Base-by-base conservation (phyloP, 179 eudicot genomes). In the Camellia oleifera region DNA sequence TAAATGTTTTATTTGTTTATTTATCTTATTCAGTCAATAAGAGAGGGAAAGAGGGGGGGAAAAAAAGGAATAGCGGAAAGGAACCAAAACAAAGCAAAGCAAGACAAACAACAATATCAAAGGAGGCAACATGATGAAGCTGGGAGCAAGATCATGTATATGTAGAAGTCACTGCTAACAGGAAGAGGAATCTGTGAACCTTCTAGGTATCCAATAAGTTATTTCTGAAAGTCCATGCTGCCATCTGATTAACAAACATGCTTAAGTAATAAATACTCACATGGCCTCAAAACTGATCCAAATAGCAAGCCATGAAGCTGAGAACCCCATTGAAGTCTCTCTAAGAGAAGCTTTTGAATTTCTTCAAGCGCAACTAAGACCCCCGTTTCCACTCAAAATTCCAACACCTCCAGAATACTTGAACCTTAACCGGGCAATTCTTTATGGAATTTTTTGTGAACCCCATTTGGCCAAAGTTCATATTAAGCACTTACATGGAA, bases 401-500 rank as follows among this genome's bases (percentile, higher is more conserved):
- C 88, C 86, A 60, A 82, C 92, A 13, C 78, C 86, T 23, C 63
- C 83, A 13, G 91, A 92, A 23, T 95, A 94, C 83, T 70, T 81
- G 17, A 77, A 69, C 68, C 84, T 95, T 7, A 95, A 91, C 40
- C 81, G 62, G 77, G 98, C 98, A 0, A 85, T 95, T 58, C 69
- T 91, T 17, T 91, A 85, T 69, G 98, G 93, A 23, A 85, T 90
- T 83, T 87, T 95, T 77, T 86, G 88, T 78, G 93, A 93, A 79
- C 90, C 97, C 81, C 80, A 72, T 77, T 78, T 75, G 74, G 91
- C 89, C 20, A 77, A 85, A 46, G 64, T 83, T 71, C 88, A 86
- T 82, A 80, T 95, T n/a, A 94, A 89, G 91, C 91, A 90, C 79
- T 85, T 95, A 62, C 94, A 92, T 84, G 95, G 90, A 1, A 83